These are phyloP conservation scores for Trametes sp. DNA, from an alignment of 1,284 basidiomycete species.

Conservation along the genomic window DNA sequence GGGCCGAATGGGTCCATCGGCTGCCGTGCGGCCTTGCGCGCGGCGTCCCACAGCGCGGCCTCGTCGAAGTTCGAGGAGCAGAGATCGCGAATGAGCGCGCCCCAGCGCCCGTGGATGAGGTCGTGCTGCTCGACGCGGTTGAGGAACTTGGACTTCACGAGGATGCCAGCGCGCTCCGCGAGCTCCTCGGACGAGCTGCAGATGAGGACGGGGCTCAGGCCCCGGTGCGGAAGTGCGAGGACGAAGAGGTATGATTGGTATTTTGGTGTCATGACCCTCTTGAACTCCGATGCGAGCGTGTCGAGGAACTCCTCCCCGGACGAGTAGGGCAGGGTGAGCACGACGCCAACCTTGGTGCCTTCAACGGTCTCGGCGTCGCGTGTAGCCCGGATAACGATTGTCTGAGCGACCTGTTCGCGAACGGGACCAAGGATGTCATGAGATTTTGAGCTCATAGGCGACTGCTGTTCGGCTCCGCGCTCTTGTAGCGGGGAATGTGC, in stretches of 20 bases:
- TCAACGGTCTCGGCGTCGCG: conserved; percentile 56
- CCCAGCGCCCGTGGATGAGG: conserved; percentile 47
- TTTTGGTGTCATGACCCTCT: conserved; percentile 45
- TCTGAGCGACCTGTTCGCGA: conserved; percentile 65
- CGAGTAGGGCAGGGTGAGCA: conserved; percentile 60
- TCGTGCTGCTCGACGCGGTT: conserved; percentile 52
- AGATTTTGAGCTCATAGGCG: conserved; percentile 38
- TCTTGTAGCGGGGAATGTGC: background rate
- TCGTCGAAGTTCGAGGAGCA: conserved; percentile 63
- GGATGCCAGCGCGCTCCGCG: conserved; percentile 68
- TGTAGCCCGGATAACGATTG: conserved; percentile 63
- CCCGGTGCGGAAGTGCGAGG: conserved; percentile 44
- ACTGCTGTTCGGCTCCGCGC: background rate
- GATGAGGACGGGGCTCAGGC: conserved; percentile 55
- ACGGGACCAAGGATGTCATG: conserved; percentile 61
- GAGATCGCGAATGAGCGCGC: conserved; percentile 58
- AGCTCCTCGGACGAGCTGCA: conserved; percentile 60
- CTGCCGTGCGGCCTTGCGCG: conserved; percentile 62
- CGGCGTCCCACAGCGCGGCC: conserved; percentile 68
- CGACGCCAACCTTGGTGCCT: conserved; percentile 62
- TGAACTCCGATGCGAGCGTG: conserved; percentile 56
- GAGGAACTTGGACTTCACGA: conserved; percentile 69
- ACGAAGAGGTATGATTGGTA: conserved; percentile 61
- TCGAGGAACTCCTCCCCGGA: conserved; percentile 61
- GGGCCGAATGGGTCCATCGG: conserved; percentile 67